phyloP scores from a whole-genome alignment of 345 rosid genomes.

The Gossypium rotundifolium region DNA sequence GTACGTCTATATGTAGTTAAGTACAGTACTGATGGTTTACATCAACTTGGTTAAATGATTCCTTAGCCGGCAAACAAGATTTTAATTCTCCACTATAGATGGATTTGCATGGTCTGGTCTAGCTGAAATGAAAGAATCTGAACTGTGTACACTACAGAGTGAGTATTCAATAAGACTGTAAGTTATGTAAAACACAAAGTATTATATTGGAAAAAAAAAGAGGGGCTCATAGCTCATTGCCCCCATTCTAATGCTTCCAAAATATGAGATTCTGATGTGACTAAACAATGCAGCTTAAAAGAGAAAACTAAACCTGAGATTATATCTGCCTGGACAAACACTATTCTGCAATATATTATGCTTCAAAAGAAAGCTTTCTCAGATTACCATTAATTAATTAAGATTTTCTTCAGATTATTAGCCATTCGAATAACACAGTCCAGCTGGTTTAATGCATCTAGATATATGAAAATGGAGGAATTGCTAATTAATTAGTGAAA shows the following conservation, averaged over 20 bases:
- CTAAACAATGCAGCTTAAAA: background rate
- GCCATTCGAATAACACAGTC: background rate
- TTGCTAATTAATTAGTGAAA: background rate
- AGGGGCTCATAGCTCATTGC: background rate
- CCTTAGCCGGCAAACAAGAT: constrained; percentile 6
- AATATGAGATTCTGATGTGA: background rate
- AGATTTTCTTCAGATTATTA: background rate
- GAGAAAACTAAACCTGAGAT: background rate
- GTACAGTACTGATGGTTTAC: background rate
- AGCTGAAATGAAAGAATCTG: background rate
- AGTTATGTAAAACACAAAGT: background rate
- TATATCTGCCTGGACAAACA: background rate
- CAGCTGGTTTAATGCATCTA: background rate
- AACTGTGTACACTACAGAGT: background rate
- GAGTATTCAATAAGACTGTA: background rate
- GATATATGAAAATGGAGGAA: background rate
- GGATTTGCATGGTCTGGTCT: background rate
- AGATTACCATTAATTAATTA: background rate
- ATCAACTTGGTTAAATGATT: background rate
- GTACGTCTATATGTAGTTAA: no score
- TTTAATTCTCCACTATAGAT: constrained; percentile 5
- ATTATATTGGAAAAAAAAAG: background rate
- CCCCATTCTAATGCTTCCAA: background rate
- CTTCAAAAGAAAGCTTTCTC: background rate
- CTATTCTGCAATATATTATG: background rate